These are phyloP conservation scores for Phellopilus nigrolimitatus DNA, from an alignment of 1,284 basidiomycete species.

Conservation along the genomic window DNA sequence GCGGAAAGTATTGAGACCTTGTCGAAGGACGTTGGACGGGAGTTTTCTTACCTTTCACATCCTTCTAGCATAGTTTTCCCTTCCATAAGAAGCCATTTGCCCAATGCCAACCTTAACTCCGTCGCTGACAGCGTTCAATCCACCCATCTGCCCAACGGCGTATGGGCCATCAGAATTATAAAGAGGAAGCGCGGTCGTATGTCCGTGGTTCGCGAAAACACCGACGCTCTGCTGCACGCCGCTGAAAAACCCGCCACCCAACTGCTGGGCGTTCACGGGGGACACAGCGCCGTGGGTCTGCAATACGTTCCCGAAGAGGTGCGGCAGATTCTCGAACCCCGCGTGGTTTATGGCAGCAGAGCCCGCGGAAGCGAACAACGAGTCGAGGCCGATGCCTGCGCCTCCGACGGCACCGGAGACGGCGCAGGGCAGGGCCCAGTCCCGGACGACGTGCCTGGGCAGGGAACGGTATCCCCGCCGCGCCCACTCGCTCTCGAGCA, in stretches of 20 bases:
- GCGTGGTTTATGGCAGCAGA: not conserved
- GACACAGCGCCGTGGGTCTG: too few relatives aligned
- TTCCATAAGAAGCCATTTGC: not conserved
- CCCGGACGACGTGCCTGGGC: not conserved
- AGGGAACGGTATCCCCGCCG: not conserved
- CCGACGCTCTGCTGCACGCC: not conserved
- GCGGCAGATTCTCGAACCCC: not conserved
- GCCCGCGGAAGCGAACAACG: not conserved
- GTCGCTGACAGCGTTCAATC: not conserved
- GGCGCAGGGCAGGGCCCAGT: not conserved
- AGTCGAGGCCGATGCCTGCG: not conserved
- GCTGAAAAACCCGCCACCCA: not conserved
- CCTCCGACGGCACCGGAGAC: constrained; percentile 2
- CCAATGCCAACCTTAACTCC: not conserved
- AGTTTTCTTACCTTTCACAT: not conserved
- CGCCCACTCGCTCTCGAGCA: constrained; percentile 6
- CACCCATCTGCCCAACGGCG: not conserved
- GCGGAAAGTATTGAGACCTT: too few relatives aligned
- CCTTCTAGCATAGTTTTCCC: not conserved
- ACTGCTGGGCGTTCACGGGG: not conserved
- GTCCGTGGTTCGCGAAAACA: not conserved
- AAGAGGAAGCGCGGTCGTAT: not conserved
- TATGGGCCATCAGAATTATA: not conserved
- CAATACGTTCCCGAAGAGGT: too few relatives aligned
- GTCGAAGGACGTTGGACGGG: too few relatives aligned